A percentile compares a stretch with the other conserved stretches of the same genome.
These are phyloP conservation scores for Podospora sp. DNA, from an alignment of 495 filamentous ascomycete species.

Conservation along the genomic window DNA sequence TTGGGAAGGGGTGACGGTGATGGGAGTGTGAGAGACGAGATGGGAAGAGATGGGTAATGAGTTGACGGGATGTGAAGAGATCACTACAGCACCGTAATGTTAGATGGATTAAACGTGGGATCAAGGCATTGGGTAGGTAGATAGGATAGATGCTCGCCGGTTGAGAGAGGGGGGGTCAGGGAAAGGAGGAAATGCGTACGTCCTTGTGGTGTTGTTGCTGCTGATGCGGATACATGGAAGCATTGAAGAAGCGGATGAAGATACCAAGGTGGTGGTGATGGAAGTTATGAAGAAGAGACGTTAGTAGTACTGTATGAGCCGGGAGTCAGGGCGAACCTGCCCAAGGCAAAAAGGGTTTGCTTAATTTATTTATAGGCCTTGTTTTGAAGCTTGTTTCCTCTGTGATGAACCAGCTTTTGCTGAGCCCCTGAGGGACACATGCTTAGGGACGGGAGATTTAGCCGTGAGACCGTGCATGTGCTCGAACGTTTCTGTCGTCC, in stretches of 20 bases:
- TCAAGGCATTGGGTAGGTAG: not conserved
- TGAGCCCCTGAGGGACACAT: too few relatives aligned
- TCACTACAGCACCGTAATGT: too few relatives aligned
- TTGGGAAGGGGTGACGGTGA: not conserved
- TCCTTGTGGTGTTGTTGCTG: too few relatives aligned
- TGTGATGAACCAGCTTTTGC: not conserved
- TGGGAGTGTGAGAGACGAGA: not conserved
- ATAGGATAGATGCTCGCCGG: too few relatives aligned
- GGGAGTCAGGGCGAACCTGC: not conserved
- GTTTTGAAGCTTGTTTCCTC: not conserved
- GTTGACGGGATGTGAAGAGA: not conserved
- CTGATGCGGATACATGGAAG: not conserved
- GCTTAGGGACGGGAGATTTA: too few relatives aligned
- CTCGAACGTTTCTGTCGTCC: too few relatives aligned
- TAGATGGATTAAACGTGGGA: too few relatives aligned
- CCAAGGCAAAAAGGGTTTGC: not conserved
- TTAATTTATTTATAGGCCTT: slow-evolving; percentile 1
- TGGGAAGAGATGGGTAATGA: not conserved
- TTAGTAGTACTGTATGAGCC: not conserved
- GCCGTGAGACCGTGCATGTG: too few relatives aligned
- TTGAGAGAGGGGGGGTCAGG: too few relatives aligned
- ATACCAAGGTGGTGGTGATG: not conserved
- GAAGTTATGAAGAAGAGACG: not conserved
- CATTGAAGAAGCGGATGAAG: not conserved
- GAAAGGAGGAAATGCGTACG: too few relatives aligned